These are phyloP conservation scores for Ocimum tenuiflorum DNA, from an alignment of 257 asterid genomes.

Conservation along the genomic window DNA sequence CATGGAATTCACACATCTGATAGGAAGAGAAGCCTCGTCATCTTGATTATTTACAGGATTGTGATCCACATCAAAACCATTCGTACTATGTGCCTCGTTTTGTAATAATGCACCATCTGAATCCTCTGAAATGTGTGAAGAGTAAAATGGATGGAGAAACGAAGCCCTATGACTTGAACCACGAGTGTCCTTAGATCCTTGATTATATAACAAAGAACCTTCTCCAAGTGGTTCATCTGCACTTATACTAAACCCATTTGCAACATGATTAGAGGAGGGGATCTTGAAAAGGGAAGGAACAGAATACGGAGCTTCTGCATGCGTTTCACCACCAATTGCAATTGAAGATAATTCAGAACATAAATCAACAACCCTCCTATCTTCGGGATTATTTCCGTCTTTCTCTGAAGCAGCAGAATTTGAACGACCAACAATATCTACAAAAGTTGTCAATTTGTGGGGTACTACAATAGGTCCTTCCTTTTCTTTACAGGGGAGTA, in stretches of 20 bases:
- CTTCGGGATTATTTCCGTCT: slow-evolving; percentile 36
- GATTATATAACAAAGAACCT: slow-evolving; percentile 32
- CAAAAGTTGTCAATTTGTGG: slow-evolving; percentile 53
- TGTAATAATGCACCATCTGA: slow-evolving; percentile 34
- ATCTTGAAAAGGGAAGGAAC: slow-evolving; percentile 13
- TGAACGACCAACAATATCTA: slow-evolving; percentile 78
- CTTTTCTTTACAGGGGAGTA: slow-evolving; percentile 34
- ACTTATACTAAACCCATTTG: slow-evolving; percentile 10
- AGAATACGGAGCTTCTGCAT: slow-evolving; percentile 22
- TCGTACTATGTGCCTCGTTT: slow-evolving; percentile 35
- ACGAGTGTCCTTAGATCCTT: slow-evolving; percentile 32
- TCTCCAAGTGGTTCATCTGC: slow-evolving; percentile 32
- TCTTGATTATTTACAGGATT: slow-evolving; percentile 44
- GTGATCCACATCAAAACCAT: slow-evolving; percentile 36
- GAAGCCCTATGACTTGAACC: slow-evolving; percentile 30
- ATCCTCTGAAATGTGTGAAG: slow-evolving; percentile 41
- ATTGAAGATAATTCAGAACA: slow-evolving; percentile 31
- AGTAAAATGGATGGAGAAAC: slow-evolving; percentile 38
- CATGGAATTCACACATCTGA: slow-evolving; percentile 51
- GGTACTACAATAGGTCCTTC: slow-evolving; percentile 44
- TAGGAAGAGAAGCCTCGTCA: slow-evolving; percentile 50
- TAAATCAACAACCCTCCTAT: slow-evolving; percentile 22
- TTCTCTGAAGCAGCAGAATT: slow-evolving; percentile 43
- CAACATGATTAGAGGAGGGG: slow-evolving; percentile 9
- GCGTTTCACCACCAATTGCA: slow-evolving; percentile 19